These are phyloP conservation scores for Malassezia globosa DNA, from an alignment of 1,284 basidiomycete genomes.

Conservation along the genomic window DNA sequence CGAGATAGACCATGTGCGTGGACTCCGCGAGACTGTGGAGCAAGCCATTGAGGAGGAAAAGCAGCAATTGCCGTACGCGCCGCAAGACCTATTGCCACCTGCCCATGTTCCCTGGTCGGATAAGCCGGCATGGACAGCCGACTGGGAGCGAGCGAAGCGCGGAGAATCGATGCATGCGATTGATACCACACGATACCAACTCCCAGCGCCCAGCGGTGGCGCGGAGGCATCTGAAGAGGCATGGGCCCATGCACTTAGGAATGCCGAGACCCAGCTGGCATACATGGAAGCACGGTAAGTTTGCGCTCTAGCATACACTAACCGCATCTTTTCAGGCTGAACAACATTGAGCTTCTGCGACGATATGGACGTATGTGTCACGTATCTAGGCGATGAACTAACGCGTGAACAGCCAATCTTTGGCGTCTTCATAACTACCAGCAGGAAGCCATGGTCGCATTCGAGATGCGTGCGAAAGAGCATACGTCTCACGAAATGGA, in stretches of 20 bases:
- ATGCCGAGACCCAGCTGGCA: constrained; percentile 73
- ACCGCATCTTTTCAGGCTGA: constrained; percentile 60
- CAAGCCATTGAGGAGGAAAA: constrained; percentile 60
- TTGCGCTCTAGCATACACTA: too few relatives aligned
- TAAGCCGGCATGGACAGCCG: constrained; percentile 15
- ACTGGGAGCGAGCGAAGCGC: constrained; percentile 33
- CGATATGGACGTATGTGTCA: constrained; percentile 73
- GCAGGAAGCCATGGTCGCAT: constrained; percentile 25
- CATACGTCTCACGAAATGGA: constrained; percentile 18
- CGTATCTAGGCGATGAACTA: too few relatives aligned
- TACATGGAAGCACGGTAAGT: constrained; percentile 64
- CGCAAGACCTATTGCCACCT: constrained; percentile 62
- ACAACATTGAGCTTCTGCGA: constrained; percentile 71
- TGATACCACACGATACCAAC: constrained; percentile 67
- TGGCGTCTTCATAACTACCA: constrained; percentile 33
- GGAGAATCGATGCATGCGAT: constrained; percentile 59
- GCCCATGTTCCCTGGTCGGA: constrained; percentile 56
- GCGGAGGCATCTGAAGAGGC: constrained; percentile 60
- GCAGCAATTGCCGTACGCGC: constrained; percentile 51
- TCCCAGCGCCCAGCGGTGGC: constrained; percentile 59
- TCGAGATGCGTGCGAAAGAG: constrained; percentile 16
- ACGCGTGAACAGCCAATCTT: constrained; percentile 19
- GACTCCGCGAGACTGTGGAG: constrained; percentile 62
- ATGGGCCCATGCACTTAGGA: constrained; percentile 65
- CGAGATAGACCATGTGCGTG: constrained; percentile 67